These are phyloP conservation scores for Penicillium aurantiogriseum DNA, from an alignment of 2,329 filamentous ascomycete species.

Conservation along the genomic window DNA sequence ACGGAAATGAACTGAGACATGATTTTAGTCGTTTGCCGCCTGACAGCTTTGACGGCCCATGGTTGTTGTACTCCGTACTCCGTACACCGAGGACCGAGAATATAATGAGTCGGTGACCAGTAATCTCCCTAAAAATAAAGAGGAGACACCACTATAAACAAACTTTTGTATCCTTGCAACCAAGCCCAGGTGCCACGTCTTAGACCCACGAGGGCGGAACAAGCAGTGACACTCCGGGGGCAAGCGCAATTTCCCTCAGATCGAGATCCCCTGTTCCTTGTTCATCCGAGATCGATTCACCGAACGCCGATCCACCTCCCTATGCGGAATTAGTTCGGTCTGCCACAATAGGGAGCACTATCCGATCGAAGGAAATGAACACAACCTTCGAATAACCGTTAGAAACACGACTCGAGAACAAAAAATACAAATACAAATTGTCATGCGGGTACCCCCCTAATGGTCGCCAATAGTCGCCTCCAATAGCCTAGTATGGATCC, in stretches of 20 bases:
- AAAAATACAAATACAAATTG: slow-evolving; percentile 3
- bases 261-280: slow-evolving; percentile 4
- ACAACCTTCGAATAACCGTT: neutral
- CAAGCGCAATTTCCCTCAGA: slow-evolving; percentile 1
- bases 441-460: slow-evolving; percentile 15
- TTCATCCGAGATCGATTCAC: slow-evolving; percentile 1
- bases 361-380: neutral
- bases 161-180: slow-evolving; percentile 2
- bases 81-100: neutral
- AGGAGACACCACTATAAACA: neutral
- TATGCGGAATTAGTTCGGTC: slow-evolving; percentile 1
- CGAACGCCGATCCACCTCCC: neutral
- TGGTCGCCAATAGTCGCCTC: slow-evolving; percentile 22
- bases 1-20: neutral
- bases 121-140: neutral
- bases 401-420: neutral
- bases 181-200: slow-evolving; percentile 16
- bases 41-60: neutral
- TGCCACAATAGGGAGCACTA: neutral
- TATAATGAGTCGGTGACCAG: neutral
- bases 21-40: neutral
- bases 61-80: neutral
- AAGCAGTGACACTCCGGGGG: slow-evolving; percentile 11
- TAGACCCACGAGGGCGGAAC: slow-evolving; percentile 21
- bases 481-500: slow-evolving; percentile 11